Base-by-base conservation (phyloP, 140 eudicot genomes). In the Senecio squalidus region DNA sequence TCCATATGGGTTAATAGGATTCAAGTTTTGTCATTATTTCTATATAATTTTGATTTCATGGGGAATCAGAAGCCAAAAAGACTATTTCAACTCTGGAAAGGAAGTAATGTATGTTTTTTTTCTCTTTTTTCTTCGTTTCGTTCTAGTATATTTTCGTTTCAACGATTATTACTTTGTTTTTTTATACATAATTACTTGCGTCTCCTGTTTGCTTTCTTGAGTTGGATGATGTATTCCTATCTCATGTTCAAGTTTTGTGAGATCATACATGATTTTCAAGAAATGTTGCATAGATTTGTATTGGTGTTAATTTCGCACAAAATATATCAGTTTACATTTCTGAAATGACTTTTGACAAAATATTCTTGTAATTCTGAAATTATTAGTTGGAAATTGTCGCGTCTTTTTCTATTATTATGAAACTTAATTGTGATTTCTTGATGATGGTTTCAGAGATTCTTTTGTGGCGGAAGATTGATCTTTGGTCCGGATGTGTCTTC, bases 401-500 rank as follows among this genome's bases (percentile, higher is more conserved):
- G 34, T 59, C 14, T 18, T 20, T 59, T 50, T 50, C 21, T 58
- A 3, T 48, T 28, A 0, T 15, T 29, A n/a, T 21, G 49, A 54
- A 41, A 22, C 49, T 30, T 40, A 30, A 69, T 8, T 49, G 16
- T 60, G 7, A 16, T 48, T 26, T 66, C 5, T 57, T 62, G 50
- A 52, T 53, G 4, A 64, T 70, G 24, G 17, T 85, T 64, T 54
- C 88, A 92, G 98, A 84, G 34, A 67, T 92, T 92, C 72, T 72
- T 81, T 25, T 84, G 84, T 33, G 84, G 93, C 61, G 98, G 98
- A 71, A 78, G 98, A 73, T 77, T 87, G 80, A 77, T 92, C 66
- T 92, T 87, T 64, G 98, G 98, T 52, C 98, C 98, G 0, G 98
- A 92, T 57, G 98, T 63, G 33, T 78, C 83, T 60, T 84, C 98